These are phyloP conservation scores for Polygonum aviculare DNA, from an alignment of 148 eudicot genomes.

Conservation along the genomic window DNA sequence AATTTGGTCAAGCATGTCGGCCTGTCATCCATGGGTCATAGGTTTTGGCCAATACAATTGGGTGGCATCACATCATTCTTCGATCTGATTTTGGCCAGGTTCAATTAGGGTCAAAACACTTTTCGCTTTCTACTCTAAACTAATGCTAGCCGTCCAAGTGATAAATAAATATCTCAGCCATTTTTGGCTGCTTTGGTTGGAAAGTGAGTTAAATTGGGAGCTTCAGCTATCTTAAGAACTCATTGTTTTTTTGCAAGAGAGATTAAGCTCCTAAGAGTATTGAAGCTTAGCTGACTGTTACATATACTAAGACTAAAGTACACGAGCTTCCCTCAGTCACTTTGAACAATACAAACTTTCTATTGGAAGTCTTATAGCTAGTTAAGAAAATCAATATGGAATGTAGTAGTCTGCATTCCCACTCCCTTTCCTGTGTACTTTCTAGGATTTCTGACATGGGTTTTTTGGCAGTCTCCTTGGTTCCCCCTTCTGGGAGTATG, in stretches of 20 bases:
- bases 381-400: neutral
- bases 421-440: neutral
- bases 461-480: slow-evolving; percentile 62
- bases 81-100: neutral
- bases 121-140: neutral
- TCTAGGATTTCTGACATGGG: neutral
- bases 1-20: no score
- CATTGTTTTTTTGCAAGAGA: no score
- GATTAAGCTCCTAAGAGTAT: no score
- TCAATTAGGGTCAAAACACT: neutral
- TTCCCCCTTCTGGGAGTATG: slow-evolving; percentile 67
- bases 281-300: no score
- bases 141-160: neutral
- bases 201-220: no score
- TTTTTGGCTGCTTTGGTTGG: neutral
- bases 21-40: no score
- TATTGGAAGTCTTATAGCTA: neutral
- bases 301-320: no score
- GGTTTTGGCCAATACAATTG: neutral
- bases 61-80: neutral
- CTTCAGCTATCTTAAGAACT: no score
- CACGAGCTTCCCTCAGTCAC: neutral
- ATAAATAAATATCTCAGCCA: neutral
- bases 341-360: neutral
- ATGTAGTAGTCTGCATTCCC: neutral